phyloP scores from a whole-genome alignment of 2,329 filamentous ascomycete species.

The Corinectria fuckeliana region DNA sequence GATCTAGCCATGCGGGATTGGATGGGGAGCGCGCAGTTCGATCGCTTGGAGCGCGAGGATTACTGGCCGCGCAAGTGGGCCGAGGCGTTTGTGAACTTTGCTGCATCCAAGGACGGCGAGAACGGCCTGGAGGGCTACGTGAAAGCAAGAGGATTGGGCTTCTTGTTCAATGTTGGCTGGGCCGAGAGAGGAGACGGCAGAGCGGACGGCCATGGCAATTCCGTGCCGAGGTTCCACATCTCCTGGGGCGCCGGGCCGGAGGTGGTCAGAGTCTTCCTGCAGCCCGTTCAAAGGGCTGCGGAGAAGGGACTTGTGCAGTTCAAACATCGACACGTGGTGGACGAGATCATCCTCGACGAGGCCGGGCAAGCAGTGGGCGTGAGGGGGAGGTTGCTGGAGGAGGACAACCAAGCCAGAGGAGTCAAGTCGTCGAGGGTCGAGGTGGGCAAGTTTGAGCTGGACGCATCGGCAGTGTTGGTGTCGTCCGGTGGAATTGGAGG shows the following conservation, averaged over 20 bases:
- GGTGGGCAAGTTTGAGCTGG: slow-evolving; percentile 59
- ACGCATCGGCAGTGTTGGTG: slow-evolving; percentile 60
- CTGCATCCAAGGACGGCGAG: slow-evolving; percentile 41
- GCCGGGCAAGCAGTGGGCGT: slow-evolving; percentile 60
- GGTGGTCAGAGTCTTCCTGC: slow-evolving; percentile 62
- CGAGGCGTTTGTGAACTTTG: slow-evolving; percentile 69
- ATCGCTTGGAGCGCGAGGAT: slow-evolving; percentile 59
- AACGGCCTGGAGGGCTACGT: slow-evolving; percentile 66
- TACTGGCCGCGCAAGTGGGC: slow-evolving; percentile 67
- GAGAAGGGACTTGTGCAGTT: slow-evolving; percentile 61
- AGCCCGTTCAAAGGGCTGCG: slow-evolving; percentile 61
- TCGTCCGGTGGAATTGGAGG: slow-evolving; percentile 67
- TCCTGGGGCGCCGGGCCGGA: slow-evolving; percentile 68
- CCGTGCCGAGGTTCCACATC: slow-evolving; percentile 67
- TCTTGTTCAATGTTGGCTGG: slow-evolving; percentile 64
- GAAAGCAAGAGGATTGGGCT: slow-evolving; percentile 58
- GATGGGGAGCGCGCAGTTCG: slow-evolving; percentile 63
- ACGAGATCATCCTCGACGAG: slow-evolving; percentile 61
- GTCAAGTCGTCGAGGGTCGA: slow-evolving; percentile 56
- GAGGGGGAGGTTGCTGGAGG: slow-evolving; percentile 58
- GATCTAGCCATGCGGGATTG: slow-evolving; percentile 65
- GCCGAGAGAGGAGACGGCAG: slow-evolving; percentile 64
- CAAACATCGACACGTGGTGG: slow-evolving; percentile 62
- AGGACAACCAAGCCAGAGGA: slow-evolving; percentile 58
- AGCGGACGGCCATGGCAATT: slow-evolving; percentile 66